phyloP scores from a whole-genome alignment of 306 rosid species.

The Sicyos edulis region DNA sequence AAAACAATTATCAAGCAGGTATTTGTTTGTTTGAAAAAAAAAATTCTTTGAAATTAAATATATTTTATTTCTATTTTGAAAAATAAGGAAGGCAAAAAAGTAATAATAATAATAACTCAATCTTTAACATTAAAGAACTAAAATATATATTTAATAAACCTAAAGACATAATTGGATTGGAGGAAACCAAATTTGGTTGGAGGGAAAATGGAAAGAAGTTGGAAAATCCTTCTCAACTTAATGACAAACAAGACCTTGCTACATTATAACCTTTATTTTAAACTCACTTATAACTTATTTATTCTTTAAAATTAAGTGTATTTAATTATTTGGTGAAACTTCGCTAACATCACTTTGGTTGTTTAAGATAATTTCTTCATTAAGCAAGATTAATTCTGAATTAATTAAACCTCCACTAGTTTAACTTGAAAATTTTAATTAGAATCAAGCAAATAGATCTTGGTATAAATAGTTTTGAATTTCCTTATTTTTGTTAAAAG shows the following conservation, averaged over 20 bases:
- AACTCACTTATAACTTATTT: background rate
- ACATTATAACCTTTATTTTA: too few species aligned
- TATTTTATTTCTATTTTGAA: too few species aligned
- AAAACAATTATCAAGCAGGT: too few species aligned
- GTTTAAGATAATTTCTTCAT: background rate
- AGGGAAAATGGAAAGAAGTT: slow-evolving; percentile 16
- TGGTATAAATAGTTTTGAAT: background rate
- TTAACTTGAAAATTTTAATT: background rate
- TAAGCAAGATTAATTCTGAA: slow-evolving; percentile 8
- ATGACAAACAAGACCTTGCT: background rate
- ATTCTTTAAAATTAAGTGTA: background rate
- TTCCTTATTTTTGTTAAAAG: background rate
- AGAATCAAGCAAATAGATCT: background rate
- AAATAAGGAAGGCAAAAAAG: too few species aligned
- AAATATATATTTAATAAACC: slow-evolving; percentile 24
- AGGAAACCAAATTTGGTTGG: slow-evolving; percentile 36
- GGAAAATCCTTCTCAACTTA: slow-evolving; percentile 13
- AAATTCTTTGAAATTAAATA: too few species aligned
- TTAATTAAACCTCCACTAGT: background rate
- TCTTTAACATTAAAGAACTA: slow-evolving; percentile 22
- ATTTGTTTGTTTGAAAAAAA: too few species aligned
- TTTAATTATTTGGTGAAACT: slow-evolving; percentile 11
- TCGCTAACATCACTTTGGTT: background rate
- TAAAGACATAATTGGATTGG: slow-evolving; percentile 43
- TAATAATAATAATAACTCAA: too few species aligned